phyloP scores from a whole-genome alignment of 768 basidiomycete genomes.

The Pulveroboletus frians region DNA sequence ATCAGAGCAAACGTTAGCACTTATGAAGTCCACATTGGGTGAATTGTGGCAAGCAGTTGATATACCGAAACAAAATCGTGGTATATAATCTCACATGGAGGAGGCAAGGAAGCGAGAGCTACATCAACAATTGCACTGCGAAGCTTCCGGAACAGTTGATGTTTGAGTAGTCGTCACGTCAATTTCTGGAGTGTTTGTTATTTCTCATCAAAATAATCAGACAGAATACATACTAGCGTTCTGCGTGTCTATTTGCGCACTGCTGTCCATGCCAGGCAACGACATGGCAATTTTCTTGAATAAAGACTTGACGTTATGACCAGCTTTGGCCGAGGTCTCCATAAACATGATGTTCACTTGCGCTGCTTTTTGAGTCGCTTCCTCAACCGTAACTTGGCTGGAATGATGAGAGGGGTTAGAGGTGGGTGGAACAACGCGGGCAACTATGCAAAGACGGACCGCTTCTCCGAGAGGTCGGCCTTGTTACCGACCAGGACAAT shows the following conservation, averaged over 20 bases:
- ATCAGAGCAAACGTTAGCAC: conserved; percentile 7
- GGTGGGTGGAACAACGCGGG: neutral
- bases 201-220: neutral
- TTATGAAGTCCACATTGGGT: conserved; percentile 3
- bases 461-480: conserved; percentile 97
- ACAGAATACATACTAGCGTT: conserved; percentile 38
- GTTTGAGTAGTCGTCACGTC: conserved; percentile 75
- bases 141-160: conserved; percentile 78
- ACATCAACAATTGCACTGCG: conserved; percentile 73
- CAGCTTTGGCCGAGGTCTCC: conserved; percentile 99
- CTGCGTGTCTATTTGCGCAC: conserved; percentile 51
- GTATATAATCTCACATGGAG: conserved; percentile 22
- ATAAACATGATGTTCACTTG: conserved; percentile 96
- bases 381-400: conserved; percentile 98
- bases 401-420: conserved; percentile 10
- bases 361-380: conserved; percentile 86
- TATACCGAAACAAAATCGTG: conserved; percentile 24
- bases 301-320: conserved; percentile 97
- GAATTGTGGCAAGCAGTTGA: conserved; percentile 15
- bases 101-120: neutral
- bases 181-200: conserved; percentile 56
- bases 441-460: conserved; percentile 47
- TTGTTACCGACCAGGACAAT: conserved; percentile 99
- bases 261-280: conserved; percentile 92
- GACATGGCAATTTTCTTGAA: conserved; percentile 99